Evolutionary conservation across 371 early-diverging fungal species (phyloP).

Genomic region (Spiromyces aspiralis): DNA sequence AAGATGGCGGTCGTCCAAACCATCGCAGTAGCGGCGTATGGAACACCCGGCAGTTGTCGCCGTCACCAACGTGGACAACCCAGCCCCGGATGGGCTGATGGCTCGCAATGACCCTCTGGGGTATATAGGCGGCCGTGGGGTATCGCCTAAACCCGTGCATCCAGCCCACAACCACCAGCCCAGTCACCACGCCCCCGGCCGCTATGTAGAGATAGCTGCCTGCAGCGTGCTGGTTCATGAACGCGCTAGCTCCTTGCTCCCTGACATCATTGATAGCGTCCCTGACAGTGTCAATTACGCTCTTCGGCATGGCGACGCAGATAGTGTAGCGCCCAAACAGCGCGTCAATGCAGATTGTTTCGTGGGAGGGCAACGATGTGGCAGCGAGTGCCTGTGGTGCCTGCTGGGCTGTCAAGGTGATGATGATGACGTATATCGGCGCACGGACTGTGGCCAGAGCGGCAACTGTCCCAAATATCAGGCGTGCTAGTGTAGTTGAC

Average conservation of each 20-base stretch:
- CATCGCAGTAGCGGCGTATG: constrained; percentile 15
- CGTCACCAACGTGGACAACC: constrained; percentile 21
- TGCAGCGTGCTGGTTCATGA: background rate
- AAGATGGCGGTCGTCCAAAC: constrained; percentile 9
- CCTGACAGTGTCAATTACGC: background rate
- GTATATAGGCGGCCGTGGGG: background rate
- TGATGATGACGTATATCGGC: background rate
- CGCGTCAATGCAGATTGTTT: no score
- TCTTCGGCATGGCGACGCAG: background rate
- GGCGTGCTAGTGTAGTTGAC: background rate
- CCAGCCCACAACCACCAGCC: background rate
- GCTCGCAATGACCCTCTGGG: background rate
- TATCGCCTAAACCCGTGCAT: background rate
- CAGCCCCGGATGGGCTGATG: constrained; percentile 8
- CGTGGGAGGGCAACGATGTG: no score
- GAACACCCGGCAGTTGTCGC: constrained; percentile 21
- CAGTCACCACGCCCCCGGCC: background rate
- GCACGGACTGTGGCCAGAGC: background rate
- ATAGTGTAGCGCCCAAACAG: background rate
- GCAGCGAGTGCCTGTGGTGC: background rate
- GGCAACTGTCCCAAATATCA: background rate
- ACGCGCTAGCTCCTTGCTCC: background rate
- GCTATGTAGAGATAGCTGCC: background rate
- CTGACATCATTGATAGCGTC: background rate
- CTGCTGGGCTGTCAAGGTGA: background rate